These are phyloP conservation scores for Aphanomyces stellatus DNA, from an alignment of 352 stramenopile genomes.

Conservation along the genomic window DNA sequence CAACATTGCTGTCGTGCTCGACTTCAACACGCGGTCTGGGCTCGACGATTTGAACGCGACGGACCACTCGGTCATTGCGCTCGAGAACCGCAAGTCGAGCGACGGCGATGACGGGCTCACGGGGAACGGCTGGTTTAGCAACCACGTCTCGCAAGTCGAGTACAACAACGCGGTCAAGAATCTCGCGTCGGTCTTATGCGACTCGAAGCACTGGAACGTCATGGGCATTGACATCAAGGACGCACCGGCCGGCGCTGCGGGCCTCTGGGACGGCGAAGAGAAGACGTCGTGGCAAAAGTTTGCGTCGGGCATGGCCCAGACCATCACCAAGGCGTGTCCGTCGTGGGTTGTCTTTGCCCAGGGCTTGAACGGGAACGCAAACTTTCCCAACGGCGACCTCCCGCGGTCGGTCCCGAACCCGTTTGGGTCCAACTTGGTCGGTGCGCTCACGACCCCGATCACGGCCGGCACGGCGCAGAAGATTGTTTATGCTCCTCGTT, in stretches of 20 bases:
- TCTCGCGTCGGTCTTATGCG: conserved; percentile 55
- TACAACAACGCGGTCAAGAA: conserved; percentile 75
- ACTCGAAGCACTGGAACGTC: conserved; percentile 78
- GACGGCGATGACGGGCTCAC: not conserved
- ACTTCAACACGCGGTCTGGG: conserved; percentile 65
- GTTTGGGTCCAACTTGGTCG: conserved; percentile 54
- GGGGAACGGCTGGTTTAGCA: conserved; percentile 52
- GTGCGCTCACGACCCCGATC: conserved; percentile 40
- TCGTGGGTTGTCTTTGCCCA: conserved; percentile 74
- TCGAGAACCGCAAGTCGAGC: not conserved
- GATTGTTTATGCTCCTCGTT: conserved; percentile 75
- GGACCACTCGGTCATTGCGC: conserved; percentile 22
- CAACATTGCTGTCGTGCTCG: conserved; percentile 66
- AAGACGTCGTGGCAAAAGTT: conserved; percentile 68
- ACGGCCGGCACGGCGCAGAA: conserved; percentile 52
- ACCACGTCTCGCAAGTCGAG: conserved; percentile 58
- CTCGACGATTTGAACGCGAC: conserved; percentile 22
- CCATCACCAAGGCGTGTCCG: conserved; percentile 54
- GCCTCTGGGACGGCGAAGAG: conserved; percentile 65
- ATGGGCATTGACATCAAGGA: conserved; percentile 82
- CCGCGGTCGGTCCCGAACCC: conserved; percentile 61
- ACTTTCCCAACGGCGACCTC: conserved; percentile 44
- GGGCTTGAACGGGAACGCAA: conserved; percentile 53
- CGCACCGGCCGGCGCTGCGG: conserved; percentile 35
- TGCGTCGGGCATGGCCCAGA: conserved; percentile 54